Evolutionary conservation across 345 rosid species (phyloP), one percentile per base, ranked within the genome.

Genomic region (Physaria fendleri): DNA sequence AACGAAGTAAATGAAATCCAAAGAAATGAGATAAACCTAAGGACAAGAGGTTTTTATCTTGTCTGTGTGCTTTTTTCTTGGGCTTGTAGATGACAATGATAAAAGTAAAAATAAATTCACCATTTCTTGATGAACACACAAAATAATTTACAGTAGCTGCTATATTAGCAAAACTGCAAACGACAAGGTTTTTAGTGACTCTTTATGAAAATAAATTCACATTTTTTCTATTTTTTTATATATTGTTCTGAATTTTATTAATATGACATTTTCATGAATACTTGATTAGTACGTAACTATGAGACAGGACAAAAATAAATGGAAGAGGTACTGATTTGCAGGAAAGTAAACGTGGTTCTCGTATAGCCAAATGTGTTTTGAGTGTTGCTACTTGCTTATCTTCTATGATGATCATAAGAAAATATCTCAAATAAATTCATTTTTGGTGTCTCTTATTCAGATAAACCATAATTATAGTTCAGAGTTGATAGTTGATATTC

Each of bases 341-440:
- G 51, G 66, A 59, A 59, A 68, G 13, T 16, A 33, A 51, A 68
- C 72, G 72, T 68, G 72, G 66, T 51, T 51, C 60, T 59, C 32
- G 14, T 50, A 33, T 48, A 67, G 66, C 72, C 66, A 67, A 67
- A 44, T 54, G 61, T 53, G 22, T 40, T 14, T 8, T 51, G 50
- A 63, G 46, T 30, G 50, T 52, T 44, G 23, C 14, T 21, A 44
- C 6, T 65, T 27, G 64, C 49, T 66, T 66, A 47, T 22, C 42
- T 34, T 56, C 64, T 65, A 45, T 51, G 11, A 27, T 65, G 40
- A 20, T 14, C 34, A 46, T n/a, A n/a, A n/a, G 8, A 66, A 45
- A 56, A 66, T 65, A 48, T 61, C 39, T 60, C 24, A 16, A 34
- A 10, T n/a, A n/a, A n/a, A n/a, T n/a, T 22, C 9, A 5, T 24